Conservation (phyloP, 2,329 filamentous ascomycete genomes). For the Tolypocladium inflatum region DNA sequence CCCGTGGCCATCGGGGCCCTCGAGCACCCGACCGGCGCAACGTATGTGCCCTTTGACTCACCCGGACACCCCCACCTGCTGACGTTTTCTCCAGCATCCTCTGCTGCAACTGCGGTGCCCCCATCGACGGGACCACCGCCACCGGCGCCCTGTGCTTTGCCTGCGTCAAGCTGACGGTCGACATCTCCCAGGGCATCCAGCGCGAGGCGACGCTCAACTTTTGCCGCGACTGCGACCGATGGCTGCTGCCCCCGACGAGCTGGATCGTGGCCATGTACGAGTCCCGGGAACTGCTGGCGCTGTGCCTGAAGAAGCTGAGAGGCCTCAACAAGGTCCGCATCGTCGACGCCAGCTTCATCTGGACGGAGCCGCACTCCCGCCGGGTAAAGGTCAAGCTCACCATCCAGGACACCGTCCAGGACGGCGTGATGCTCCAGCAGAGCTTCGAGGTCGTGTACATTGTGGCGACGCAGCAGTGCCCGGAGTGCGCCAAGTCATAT, state of each 20-base stretch:
- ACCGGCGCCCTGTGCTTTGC: constrained; percentile 89
- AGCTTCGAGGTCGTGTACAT: constrained; percentile 91
- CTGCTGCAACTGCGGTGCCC: constrained; percentile 93
- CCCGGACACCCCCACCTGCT: not conserved
- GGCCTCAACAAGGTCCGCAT: constrained; percentile 86
- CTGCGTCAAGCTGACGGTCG: constrained; percentile 88
- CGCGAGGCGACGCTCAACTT: constrained; percentile 83
- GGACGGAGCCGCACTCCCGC: constrained; percentile 95
- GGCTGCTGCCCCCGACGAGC: constrained; percentile 75
- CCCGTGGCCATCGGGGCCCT: constrained; percentile 26
- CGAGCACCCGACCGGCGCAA: constrained; percentile 24
- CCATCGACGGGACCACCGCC: constrained; percentile 83
- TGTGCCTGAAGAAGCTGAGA: constrained; percentile 81
- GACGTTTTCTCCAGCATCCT: constrained; percentile 49
- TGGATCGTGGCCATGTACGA: constrained; percentile 83
- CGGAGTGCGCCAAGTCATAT: constrained; percentile 91
- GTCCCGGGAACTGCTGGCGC: constrained; percentile 82
- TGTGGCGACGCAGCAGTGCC: constrained; percentile 85
- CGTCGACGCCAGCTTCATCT: constrained; percentile 92
- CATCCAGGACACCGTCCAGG: constrained; percentile 61
- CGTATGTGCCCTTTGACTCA: constrained; percentile 20
- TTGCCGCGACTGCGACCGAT: constrained; percentile 91
- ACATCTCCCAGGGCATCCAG: constrained; percentile 86
- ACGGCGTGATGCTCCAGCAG: constrained; percentile 70
- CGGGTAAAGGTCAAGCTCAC: constrained; percentile 93